These are phyloP conservation scores for Sparassis latifolia DNA, from an alignment of 1,284 basidiomycete genomes.

Conservation along the genomic window DNA sequence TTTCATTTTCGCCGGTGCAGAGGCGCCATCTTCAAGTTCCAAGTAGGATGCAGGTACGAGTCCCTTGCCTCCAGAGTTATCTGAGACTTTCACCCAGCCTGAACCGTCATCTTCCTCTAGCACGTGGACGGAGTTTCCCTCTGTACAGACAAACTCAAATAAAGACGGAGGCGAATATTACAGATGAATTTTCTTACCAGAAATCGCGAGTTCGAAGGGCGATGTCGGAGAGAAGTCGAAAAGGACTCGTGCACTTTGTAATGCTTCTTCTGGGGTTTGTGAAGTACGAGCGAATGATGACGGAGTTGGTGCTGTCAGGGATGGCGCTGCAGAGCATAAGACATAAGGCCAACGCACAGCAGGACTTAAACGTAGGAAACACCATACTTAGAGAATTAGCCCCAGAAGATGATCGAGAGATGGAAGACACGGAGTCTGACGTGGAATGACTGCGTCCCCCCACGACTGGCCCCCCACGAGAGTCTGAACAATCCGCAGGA, in stretches of 20 bases:
- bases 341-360: background rate
- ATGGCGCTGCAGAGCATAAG: constrained; percentile 7
- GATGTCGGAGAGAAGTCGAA: constrained; percentile 70
- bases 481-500: constrained; percentile 60
- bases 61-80: constrained; percentile 51
- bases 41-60: constrained; percentile 78
- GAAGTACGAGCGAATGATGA: constrained; percentile 48
- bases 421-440: constrained; percentile 17
- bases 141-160: constrained; percentile 27
- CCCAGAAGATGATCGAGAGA: constrained; percentile 26
- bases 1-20: background rate
- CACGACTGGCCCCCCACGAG: too few species aligned
- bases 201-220: constrained; percentile 65
- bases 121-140: constrained; percentile 53
- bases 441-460: constrained; percentile 13
- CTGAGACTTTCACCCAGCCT: constrained; percentile 77
- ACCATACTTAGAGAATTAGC: constrained; percentile 21
- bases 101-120: constrained; percentile 76
- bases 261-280: constrained; percentile 35
- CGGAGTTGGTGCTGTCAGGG: constrained; percentile 33
- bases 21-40: constrained; percentile 28
- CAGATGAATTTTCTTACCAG: constrained; percentile 35
- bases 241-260: constrained; percentile 50
- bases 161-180: constrained; percentile 6
- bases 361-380: background rate